Conservation (phyloP, 2,329 filamentous ascomycete species). For the Pseudocercospora vitis region DNA sequence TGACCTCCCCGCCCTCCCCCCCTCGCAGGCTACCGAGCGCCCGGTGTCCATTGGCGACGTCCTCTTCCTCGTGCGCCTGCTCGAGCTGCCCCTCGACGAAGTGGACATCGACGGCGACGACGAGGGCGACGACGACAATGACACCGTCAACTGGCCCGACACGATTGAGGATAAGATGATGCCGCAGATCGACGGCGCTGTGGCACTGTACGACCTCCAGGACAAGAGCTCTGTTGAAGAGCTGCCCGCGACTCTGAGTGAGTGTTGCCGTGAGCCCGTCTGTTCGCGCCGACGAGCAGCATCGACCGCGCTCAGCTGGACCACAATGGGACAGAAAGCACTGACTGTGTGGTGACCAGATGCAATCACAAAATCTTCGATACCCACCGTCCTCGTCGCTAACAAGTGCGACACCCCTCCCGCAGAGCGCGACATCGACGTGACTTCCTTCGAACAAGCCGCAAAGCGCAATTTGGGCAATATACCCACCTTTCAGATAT, state of each 20-base stretch:
- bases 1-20: slow-evolving; percentile 50
- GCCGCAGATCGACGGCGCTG: slow-evolving; percentile 75
- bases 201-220: slow-evolving; percentile 86
- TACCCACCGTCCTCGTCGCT: slow-evolving; percentile 79
- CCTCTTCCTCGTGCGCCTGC: slow-evolving; percentile 57
- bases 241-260: slow-evolving; percentile 75
- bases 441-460: slow-evolving; percentile 63
- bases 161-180: slow-evolving; percentile 64
- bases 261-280: slow-evolving; percentile 45
- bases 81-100: slow-evolving; percentile 57
- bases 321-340: slow-evolving; percentile 4
- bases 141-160: slow-evolving; percentile 58
- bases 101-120: slow-evolving; percentile 52
- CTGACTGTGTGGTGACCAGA: slow-evolving; percentile 50
- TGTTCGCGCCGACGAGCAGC: background rate
- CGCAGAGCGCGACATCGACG: slow-evolving; percentile 68
- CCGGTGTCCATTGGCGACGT: slow-evolving; percentile 59
- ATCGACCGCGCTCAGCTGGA: slow-evolving; percentile 1
- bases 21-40: slow-evolving; percentile 47
- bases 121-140: slow-evolving; percentile 49
- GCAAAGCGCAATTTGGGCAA: slow-evolving; percentile 63
- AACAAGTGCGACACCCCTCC: slow-evolving; percentile 85
- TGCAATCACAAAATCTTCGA: slow-evolving; percentile 67
- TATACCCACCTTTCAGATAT: slow-evolving; percentile 71
- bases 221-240: slow-evolving; percentile 72